Conservation (phyloP, 208 protist species). For the Novymonas esmeraldas region DNA sequence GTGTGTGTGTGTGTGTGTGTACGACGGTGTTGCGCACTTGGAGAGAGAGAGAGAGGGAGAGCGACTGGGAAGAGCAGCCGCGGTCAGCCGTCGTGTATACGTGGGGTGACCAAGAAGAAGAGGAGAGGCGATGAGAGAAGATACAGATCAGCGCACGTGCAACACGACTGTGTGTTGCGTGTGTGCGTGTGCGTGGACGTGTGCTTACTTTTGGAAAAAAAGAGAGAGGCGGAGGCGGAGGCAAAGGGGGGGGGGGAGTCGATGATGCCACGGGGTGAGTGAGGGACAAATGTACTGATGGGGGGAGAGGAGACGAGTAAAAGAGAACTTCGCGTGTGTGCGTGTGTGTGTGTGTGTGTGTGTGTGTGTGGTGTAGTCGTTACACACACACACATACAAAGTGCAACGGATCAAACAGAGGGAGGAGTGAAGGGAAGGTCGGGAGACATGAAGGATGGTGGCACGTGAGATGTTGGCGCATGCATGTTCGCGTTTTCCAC, state of each 20-base stretch:
- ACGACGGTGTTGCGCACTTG: too few species aligned
- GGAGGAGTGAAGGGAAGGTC: too few species aligned
- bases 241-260: neutral
- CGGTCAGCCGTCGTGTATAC: neutral
- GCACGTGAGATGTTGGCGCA: too few species aligned
- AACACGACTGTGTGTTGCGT: too few species aligned
- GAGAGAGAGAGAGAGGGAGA: neutral
- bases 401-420: too few species aligned
- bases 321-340: neutral
- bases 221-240: neutral
- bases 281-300: neutral
- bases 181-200: too few species aligned
- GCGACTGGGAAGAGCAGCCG: neutral
- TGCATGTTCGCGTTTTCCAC: too few species aligned
- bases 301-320: neutral
- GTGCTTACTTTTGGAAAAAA: too few species aligned
- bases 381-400: too few species aligned
- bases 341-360: neutral
- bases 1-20: too few species aligned
- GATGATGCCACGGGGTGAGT: neutral
- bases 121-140: neutral
- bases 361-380: too few species aligned
- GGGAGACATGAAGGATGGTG: too few species aligned
- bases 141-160: neutral
- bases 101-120: neutral